A percentile compares a stretch with the other conserved stretches of the same genome.
Evolutionary conservation across 169 alveolate genomes (phyloP).

Genomic region (Eimeria maxima): DNA sequence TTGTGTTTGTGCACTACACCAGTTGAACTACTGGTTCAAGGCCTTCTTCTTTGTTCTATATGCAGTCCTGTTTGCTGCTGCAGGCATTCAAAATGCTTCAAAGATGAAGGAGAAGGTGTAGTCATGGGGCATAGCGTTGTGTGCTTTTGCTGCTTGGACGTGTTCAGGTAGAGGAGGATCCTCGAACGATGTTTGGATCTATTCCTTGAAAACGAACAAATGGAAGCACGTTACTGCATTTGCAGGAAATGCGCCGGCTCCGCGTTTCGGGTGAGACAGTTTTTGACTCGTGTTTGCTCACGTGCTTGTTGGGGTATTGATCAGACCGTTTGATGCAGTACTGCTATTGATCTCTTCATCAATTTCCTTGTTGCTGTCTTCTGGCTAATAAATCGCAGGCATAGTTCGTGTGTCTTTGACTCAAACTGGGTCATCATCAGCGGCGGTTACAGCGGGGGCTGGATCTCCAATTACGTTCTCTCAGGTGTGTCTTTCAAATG

Average conservation of each 20-base stretch:
- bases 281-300: background rate
- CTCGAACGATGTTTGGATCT: conserved; percentile 77
- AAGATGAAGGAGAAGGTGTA: background rate
- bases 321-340: background rate
- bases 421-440: conserved; percentile 73
- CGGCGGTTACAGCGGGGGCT: conserved; percentile 78
- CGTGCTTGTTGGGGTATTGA: background rate
- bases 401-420: conserved; percentile 70
- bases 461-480: conserved; percentile 59
- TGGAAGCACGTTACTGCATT: conserved; percentile 73
- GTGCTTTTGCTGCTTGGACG: background rate
- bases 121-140: background rate
- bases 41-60: background rate
- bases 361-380: background rate
- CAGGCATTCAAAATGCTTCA: background rate
- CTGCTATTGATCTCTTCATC: background rate
- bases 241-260: conserved; percentile 74
- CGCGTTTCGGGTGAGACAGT: conserved; percentile 74
- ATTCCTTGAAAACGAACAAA: conserved; percentile 17
- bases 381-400: conserved; percentile 35
- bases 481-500: conserved; percentile 31
- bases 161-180: conserved; percentile 62
- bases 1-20: background rate
- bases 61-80: background rate
- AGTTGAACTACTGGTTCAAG: background rate